phyloP scores from a whole-genome alignment of 2,329 filamentous ascomycete genomes.

The Mariannaea sp. region DNA sequence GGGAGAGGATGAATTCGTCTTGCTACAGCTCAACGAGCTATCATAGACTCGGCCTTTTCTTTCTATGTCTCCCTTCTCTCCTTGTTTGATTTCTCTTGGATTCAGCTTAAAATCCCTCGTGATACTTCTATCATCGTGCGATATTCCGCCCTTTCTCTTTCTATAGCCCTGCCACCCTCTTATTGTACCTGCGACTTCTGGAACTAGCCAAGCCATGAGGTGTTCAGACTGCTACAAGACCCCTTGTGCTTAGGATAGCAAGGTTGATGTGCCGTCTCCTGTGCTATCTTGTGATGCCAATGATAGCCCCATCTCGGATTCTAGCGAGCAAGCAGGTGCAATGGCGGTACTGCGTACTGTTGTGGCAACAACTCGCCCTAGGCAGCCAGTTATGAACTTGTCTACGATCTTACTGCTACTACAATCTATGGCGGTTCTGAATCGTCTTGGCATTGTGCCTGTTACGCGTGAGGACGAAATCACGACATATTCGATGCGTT shows the following conservation, averaged over 20 bases:
- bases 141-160: constrained; percentile 32
- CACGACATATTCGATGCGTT: not conserved
- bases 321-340: constrained; percentile 57
- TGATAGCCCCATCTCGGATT: constrained; percentile 58
- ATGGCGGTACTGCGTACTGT: constrained; percentile 61
- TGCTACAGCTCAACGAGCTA: constrained; percentile 12
- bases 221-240: constrained; percentile 75
- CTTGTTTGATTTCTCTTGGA: constrained; percentile 26
- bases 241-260: constrained; percentile 64
- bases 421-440: constrained; percentile 60
- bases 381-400: constrained; percentile 60
- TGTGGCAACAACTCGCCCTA: constrained; percentile 67
- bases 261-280: constrained; percentile 56
- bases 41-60: constrained; percentile 20
- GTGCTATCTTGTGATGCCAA: constrained; percentile 59
- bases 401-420: constrained; percentile 69
- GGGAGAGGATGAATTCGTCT: constrained; percentile 8
- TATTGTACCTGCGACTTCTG: constrained; percentile 36
- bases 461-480: constrained; percentile 54
- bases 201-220: constrained; percentile 39
- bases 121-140: constrained; percentile 25
- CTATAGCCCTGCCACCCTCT: constrained; percentile 30
- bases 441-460: constrained; percentile 68
- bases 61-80: constrained; percentile 18
- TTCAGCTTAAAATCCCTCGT: constrained; percentile 17